Conservation (phyloP, 371 early-diverging fungal species). For the Haplosporangium sp. region DNA sequence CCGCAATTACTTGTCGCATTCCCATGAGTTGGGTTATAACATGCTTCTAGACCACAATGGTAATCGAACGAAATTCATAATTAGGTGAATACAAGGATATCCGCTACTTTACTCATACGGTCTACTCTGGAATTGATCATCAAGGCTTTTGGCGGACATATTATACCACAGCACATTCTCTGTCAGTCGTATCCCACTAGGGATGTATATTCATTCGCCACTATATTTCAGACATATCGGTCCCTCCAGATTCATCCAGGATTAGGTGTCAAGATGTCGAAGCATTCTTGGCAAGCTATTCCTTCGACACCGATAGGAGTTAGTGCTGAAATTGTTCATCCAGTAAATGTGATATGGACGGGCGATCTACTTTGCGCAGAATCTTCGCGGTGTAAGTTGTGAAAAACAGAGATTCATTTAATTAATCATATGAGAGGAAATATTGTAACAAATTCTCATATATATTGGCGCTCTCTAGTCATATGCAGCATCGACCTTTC, state of each 20-base stretch:
- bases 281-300: conserved; percentile 39
- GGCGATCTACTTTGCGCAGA: conserved; percentile 21
- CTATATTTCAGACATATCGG: conserved; percentile 35
- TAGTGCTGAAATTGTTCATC: conserved; percentile 4
- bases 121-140: conserved; percentile 44
- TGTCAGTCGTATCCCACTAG: conserved; percentile 4
- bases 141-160: conserved; percentile 53
- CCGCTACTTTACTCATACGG: conserved; percentile 29
- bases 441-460: neutral
- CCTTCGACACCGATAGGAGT: conserved; percentile 15
- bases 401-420: neutral
- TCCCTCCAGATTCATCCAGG: conserved; percentile 42
- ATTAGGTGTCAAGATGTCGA: conserved; percentile 40
- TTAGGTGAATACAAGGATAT: conserved; percentile 26
- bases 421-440: neutral
- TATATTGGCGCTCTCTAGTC: conserved; percentile 4
- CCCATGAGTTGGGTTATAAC: neutral
- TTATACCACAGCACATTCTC: conserved; percentile 38
- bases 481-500: conserved; percentile 27
- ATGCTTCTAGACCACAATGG: too few relatives aligned
- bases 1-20: too few relatives aligned
- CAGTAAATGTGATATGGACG: conserved; percentile 24
- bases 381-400: conserved; percentile 16
- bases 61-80: neutral
- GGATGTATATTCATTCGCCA: conserved; percentile 35